These are phyloP conservation scores for Fonsecaea pugnacius DNA, from an alignment of 2,329 filamentous ascomycete species.

Conservation along the genomic window DNA sequence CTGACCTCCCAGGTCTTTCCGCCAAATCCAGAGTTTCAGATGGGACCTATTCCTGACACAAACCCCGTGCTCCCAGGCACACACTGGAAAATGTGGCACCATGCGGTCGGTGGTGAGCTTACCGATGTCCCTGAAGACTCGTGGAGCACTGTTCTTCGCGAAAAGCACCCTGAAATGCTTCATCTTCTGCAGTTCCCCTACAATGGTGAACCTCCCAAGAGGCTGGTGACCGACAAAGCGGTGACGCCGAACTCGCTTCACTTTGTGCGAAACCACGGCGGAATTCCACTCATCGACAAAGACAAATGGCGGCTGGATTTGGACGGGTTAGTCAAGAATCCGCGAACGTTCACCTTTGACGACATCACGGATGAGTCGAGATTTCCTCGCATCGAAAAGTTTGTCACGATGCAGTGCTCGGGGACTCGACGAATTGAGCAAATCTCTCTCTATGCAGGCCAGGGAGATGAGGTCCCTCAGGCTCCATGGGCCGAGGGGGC, in stretches of 20 bases:
- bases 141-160: constrained; percentile 59
- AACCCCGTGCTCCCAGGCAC: constrained; percentile 62
- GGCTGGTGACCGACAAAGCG: constrained; percentile 44
- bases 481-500: constrained; percentile 67
- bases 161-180: constrained; percentile 61
- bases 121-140: constrained; percentile 59
- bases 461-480: constrained; percentile 64
- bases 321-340: constrained; percentile 48
- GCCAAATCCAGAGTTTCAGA: constrained; percentile 58
- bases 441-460: constrained; percentile 66
- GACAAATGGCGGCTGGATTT: constrained; percentile 57
- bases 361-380: constrained; percentile 64
- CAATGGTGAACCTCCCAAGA: constrained; percentile 65
- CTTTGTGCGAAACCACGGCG: constrained; percentile 74
- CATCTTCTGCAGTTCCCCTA: constrained; percentile 67
- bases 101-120: constrained; percentile 55
- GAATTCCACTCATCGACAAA: constrained; percentile 67
- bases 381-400: constrained; percentile 53
- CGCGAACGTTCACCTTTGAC: constrained; percentile 43
- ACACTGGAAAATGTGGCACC: constrained; percentile 63
- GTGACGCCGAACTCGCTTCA: constrained; percentile 65
- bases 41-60: constrained; percentile 58
- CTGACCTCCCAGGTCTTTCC: constrained; percentile 58
- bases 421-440: constrained; percentile 72
- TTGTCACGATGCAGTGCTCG: constrained; percentile 68